Evolutionary conservation across 257 asterid genomes (phyloP).

Genomic region (Primulina tabacum): DNA sequence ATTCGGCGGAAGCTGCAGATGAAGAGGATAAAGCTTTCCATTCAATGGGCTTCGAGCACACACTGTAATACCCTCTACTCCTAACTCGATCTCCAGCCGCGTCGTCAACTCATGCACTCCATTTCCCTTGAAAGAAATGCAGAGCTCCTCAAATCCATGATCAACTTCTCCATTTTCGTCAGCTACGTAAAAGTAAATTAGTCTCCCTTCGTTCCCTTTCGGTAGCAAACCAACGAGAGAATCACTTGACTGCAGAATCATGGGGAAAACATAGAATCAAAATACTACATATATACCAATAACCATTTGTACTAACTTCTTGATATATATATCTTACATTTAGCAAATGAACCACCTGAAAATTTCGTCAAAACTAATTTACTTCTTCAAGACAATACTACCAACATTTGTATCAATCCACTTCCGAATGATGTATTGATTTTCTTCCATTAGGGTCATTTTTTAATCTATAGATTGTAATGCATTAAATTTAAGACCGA

Average conservation of each 20-base stretch:
- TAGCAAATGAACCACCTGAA: too few species aligned
- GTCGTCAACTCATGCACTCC: constrained; percentile 52
- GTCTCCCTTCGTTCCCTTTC: constrained; percentile 62
- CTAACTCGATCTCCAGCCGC: constrained; percentile 61
- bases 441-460: too few species aligned
- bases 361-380: too few species aligned
- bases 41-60: constrained; percentile 65
- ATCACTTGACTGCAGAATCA: constrained; percentile 61
- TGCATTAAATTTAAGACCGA: too few species aligned
- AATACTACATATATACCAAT: background rate
- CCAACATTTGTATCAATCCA: too few species aligned
- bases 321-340: background rate
- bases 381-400: too few species aligned
- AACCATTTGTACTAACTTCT: background rate
- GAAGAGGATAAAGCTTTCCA: constrained; percentile 89
- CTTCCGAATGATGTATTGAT: too few species aligned
- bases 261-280: background rate
- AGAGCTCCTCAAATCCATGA: constrained; percentile 57
- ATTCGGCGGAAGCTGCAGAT: constrained; percentile 92
- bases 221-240: constrained; percentile 54
- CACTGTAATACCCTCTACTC: constrained; percentile 59
- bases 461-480: too few species aligned
- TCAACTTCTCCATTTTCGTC: constrained; percentile 69
- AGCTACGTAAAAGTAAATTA: constrained; percentile 49
- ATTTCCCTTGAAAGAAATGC: constrained; percentile 65